phyloP scores from a whole-genome alignment of 345 rosid species.

The Balakata baccata region DNA sequence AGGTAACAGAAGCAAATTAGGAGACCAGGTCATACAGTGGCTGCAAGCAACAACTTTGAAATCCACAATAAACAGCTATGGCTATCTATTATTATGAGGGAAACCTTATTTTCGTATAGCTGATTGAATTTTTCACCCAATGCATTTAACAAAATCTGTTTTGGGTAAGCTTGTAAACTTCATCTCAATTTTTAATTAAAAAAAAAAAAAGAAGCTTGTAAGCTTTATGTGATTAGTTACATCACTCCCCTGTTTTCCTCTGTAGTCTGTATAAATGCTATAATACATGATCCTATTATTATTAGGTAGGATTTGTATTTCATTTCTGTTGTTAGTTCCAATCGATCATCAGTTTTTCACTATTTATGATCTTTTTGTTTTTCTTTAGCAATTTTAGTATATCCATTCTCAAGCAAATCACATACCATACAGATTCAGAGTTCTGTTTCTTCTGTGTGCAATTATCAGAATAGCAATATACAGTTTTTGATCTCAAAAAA shows the following conservation, averaged over 20 bases:
- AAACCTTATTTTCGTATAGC: not conserved
- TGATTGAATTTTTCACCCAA: not conserved
- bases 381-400: not conserved
- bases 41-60: constrained; percentile 11
- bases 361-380: too few species aligned
- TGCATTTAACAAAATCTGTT: too few species aligned
- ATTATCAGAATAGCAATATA: not conserved
- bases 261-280: too few species aligned
- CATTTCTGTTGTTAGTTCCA: too few species aligned
- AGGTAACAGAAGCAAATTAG: not conserved
- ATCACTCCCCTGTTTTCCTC: too few species aligned
- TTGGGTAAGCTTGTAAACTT: too few species aligned
- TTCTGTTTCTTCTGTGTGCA: not conserved
- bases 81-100: not conserved
- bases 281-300: too few species aligned
- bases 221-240: too few species aligned
- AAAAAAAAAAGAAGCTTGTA: too few species aligned
- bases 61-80: constrained; percentile 9
- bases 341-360: too few species aligned
- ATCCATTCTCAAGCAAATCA: not conserved
- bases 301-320: too few species aligned
- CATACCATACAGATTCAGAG: not conserved
- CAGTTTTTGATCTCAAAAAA: not conserved
- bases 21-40: not conserved
- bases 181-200: too few species aligned